phyloP scores from a whole-genome alignment of 371 early-diverging fungal species.

The Rhizopus arrhizus region DNA sequence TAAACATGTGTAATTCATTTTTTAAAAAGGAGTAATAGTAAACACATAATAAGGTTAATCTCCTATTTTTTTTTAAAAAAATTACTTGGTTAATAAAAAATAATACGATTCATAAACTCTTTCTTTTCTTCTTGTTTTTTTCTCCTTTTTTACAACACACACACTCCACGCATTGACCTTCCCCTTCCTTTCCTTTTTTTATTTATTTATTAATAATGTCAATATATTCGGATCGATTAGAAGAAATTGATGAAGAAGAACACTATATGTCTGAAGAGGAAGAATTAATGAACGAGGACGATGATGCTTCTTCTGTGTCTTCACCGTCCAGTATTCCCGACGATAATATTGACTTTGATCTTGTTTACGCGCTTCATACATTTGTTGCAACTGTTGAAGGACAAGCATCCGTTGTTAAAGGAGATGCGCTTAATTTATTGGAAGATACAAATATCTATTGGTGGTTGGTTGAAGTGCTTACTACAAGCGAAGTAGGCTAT shows the following conservation, averaged over 20 bases:
- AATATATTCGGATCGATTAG: constrained; percentile 20
- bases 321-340: constrained; percentile 68
- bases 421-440: constrained; percentile 86
- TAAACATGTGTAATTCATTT: neutral
- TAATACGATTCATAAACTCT: neutral
- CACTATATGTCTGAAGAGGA: constrained; percentile 35
- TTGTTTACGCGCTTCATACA: constrained; percentile 91
- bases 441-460: constrained; percentile 96
- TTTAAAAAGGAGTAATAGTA: too few relatives aligned
- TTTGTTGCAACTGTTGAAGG: constrained; percentile 94
- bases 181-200: too few relatives aligned
- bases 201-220: constrained; percentile 2
- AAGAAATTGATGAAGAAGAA: constrained; percentile 33
- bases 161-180: too few relatives aligned
- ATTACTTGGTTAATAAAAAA: too few relatives aligned
- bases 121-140: constrained; percentile 10
- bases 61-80: constrained; percentile 5
- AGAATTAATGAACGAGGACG: constrained; percentile 26
- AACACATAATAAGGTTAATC: too few relatives aligned
- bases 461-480: constrained; percentile 93
- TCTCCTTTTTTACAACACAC: too few relatives aligned
- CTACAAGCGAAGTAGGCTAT: constrained; percentile 89
- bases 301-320: constrained; percentile 42
- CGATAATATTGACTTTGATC: constrained; percentile 75
- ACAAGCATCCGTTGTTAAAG: constrained; percentile 88